Conservation (phyloP, 1,139 yeast genomes). For the Lodderomyces margitis region DNA sequence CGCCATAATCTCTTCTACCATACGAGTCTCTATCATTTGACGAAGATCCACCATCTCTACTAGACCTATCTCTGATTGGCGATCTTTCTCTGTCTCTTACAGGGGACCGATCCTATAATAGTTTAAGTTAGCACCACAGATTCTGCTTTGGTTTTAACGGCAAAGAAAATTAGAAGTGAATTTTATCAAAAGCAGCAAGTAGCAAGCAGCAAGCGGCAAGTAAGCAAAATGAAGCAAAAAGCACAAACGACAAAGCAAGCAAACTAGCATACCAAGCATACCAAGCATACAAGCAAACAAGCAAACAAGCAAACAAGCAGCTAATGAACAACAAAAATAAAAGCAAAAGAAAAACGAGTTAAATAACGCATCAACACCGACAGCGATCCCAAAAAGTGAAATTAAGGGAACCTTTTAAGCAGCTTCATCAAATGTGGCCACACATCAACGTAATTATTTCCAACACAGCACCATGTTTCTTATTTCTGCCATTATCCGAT, state of each 20-base stretch:
- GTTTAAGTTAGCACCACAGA: constrained; percentile 19
- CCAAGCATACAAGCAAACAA: constrained; percentile 1
- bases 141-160: not conserved
- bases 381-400: not conserved
- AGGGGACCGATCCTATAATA: constrained; percentile 43
- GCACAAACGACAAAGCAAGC: not conserved
- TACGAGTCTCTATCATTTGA: constrained; percentile 10
- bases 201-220: constrained; percentile 2
- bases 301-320: constrained; percentile 1
- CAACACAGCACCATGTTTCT: no score
- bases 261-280: constrained; percentile 2
- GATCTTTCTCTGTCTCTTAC: constrained; percentile 23
- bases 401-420: not conserved
- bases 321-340: not conserved
- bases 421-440: no score
- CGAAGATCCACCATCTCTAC: constrained; percentile 23
- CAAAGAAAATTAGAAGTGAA: no score
- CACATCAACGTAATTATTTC: no score
- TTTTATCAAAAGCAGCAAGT: constrained; percentile 1
- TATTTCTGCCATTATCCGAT: no score
- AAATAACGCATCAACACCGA: not conserved
- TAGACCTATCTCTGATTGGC: constrained; percentile 43
- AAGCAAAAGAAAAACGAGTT: no score
- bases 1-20: constrained; percentile 21
- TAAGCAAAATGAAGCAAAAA: not conserved